phyloP scores from a whole-genome alignment of 345 rosid species.

The Gynandropsis gynandra region DNA sequence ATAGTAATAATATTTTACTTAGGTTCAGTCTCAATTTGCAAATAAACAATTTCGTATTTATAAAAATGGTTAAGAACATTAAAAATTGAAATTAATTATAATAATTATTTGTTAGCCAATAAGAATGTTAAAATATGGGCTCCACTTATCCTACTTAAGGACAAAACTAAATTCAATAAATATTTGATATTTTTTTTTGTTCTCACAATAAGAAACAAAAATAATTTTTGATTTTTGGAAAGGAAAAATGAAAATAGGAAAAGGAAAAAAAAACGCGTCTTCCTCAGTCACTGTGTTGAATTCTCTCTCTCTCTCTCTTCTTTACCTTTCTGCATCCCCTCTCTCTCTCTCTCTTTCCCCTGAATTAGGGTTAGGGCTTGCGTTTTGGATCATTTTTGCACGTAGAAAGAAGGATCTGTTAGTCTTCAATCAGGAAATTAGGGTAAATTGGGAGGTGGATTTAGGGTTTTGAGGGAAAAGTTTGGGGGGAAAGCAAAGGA shows the following conservation, averaged over 20 bases:
- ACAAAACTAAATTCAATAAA: constrained; percentile 7
- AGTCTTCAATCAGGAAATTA: constrained; percentile 8
- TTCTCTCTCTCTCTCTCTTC: constrained; percentile 23
- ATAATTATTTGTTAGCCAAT: constrained; percentile 14
- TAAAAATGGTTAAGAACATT: background rate
- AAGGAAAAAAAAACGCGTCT: constrained; percentile 51
- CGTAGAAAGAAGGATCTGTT: constrained; percentile 14
- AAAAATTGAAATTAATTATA: background rate
- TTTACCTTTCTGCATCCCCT: constrained; percentile 21
- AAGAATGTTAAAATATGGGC: constrained; percentile 14
- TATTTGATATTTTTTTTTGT: background rate
- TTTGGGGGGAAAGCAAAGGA: constrained; percentile 24
- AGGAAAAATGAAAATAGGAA: constrained; percentile 2
- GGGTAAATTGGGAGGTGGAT: constrained; percentile 21
- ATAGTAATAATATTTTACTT: no score
- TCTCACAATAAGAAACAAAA: background rate
- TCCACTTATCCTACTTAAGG: constrained; percentile 12
- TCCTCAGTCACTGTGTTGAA: constrained; percentile 36
- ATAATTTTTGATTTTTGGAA: background rate
- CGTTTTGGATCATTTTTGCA: constrained; percentile 5
- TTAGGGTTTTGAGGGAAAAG: constrained; percentile 21
- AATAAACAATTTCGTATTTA: no score
- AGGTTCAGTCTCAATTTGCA: no score
- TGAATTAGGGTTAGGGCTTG: constrained; percentile 40
- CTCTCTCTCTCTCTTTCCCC: constrained; percentile 22